A percentile compares a stretch with the other conserved stretches of the same genome.
phyloP scores from a whole-genome alignment of 192 early-diverging fungal species.

The Coemansia sp. region DNA sequence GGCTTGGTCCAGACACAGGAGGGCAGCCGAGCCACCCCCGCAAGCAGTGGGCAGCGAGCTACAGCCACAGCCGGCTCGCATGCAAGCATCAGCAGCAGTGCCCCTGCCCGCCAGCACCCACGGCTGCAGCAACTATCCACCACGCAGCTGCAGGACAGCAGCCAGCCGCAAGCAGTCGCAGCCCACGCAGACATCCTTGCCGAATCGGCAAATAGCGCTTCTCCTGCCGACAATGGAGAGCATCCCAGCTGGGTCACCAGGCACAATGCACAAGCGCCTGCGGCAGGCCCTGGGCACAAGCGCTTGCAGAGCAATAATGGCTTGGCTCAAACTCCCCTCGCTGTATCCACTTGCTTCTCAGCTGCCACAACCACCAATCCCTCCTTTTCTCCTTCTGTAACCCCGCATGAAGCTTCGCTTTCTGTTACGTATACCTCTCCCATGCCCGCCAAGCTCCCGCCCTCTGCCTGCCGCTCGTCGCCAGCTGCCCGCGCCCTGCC shows the following conservation, averaged over 20 bases:
- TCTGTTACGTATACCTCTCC: not conserved
- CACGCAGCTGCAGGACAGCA: not conserved
- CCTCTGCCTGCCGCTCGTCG: not conserved
- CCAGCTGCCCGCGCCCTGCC: slow-evolving; percentile 1
- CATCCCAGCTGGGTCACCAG: not conserved
- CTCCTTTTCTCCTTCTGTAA: slow-evolving; percentile 1
- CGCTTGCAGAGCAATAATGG: not conserved
- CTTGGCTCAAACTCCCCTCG: no score
- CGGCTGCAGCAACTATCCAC: not conserved
- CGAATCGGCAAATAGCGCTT: slow-evolving; percentile 2
- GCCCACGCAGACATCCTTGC: not conserved
- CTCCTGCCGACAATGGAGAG: not conserved
- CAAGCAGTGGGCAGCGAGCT: not conserved
- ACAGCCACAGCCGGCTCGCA: slow-evolving; percentile 3
- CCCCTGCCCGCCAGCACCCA: not conserved
- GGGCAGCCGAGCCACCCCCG: slow-evolving; percentile 4
- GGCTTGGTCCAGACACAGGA: no score
- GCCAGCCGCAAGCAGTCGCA: not conserved
- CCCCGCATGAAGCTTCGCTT: not conserved
- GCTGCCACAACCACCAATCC: not conserved
- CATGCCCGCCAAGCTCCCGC: not conserved
- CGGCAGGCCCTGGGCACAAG: not conserved
- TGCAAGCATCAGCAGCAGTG: not conserved
- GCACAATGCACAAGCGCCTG: not conserved
- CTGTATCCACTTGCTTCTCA: not conserved